Conservation (phyloP, 2,329 filamentous ascomycete genomes). For the Pseudohalonectria lignicola region DNA sequence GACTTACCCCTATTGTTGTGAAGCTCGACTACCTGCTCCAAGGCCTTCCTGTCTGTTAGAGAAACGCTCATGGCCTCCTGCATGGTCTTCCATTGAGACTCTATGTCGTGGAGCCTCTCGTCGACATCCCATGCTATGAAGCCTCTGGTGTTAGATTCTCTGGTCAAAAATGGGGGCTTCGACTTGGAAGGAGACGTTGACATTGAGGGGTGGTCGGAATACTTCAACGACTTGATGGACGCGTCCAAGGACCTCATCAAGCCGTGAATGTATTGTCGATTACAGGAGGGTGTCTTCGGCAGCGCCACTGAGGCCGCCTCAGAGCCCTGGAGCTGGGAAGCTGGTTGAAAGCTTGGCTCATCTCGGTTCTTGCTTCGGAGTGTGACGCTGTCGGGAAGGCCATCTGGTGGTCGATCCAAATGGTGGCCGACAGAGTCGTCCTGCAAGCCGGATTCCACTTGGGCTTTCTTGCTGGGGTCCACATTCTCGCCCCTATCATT, state of each 20-base stretch:
- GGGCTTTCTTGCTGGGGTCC: constrained; percentile 20
- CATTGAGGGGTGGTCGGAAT: constrained; percentile 12
- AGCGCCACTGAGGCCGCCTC: neutral
- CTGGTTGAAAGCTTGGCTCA: no score
- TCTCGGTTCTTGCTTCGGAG: constrained; percentile 15
- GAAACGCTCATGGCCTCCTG: constrained; percentile 62
- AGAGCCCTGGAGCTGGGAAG: no score
- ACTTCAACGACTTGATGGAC: constrained; percentile 11
- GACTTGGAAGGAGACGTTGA: constrained; percentile 31
- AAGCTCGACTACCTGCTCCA: constrained; percentile 64
- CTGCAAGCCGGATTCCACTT: constrained; percentile 30
- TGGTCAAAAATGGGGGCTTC: constrained; percentile 46
- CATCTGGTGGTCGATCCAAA: constrained; percentile 7
- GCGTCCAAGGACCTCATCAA: constrained; percentile 11
- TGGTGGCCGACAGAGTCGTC: constrained; percentile 7
- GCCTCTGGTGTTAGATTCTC: constrained; percentile 58
- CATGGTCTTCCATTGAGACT: constrained; percentile 60
- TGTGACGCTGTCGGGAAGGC: constrained; percentile 13
- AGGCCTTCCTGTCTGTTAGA: constrained; percentile 52
- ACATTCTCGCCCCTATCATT: constrained; percentile 15
- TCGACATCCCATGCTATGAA: constrained; percentile 72
- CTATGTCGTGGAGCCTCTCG: constrained; percentile 64
- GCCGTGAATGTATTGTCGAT: neutral
- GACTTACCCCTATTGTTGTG: constrained; percentile 65
- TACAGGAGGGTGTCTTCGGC: constrained; percentile 13